Evolutionary conservation across 78 protist genomes (phyloP).

Genomic region (Tieghemostelium lacteum): DNA sequence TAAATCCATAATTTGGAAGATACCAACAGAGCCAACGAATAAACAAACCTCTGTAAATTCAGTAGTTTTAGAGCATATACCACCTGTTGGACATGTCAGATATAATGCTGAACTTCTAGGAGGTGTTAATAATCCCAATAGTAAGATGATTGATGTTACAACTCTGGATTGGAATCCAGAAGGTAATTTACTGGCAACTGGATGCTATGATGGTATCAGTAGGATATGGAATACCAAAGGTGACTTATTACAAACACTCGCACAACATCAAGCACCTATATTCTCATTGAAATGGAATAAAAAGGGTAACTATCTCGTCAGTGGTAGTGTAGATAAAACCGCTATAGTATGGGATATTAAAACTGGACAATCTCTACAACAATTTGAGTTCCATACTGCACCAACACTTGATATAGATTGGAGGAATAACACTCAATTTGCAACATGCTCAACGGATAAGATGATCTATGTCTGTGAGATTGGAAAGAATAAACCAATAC

Average conservation of each 20-base stretch:
- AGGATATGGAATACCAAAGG: slow-evolving; percentile 90
- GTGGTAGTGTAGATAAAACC: slow-evolving; percentile 92
- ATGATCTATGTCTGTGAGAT: slow-evolving; percentile 87
- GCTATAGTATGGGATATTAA: slow-evolving; percentile 94
- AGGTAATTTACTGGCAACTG: slow-evolving; percentile 95
- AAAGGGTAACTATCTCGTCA: slow-evolving; percentile 85
- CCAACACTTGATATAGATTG: slow-evolving; percentile 97
- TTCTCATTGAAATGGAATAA: slow-evolving; percentile 96
- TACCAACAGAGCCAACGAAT: slow-evolving; percentile 35
- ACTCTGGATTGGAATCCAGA: slow-evolving; percentile 92
- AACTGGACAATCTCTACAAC: slow-evolving; percentile 85
- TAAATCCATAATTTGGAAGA: slow-evolving; percentile 93
- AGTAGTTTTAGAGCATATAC: slow-evolving; percentile 33
- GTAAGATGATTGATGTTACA: slow-evolving; percentile 90
- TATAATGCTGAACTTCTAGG: too few relatives aligned
- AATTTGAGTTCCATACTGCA: slow-evolving; percentile 87
- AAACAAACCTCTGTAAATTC: not conserved
- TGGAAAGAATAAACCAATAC: slow-evolving; percentile 82
- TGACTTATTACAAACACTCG: slow-evolving; percentile 69
- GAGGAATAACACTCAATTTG: slow-evolving; percentile 85
- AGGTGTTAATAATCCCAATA: not conserved
- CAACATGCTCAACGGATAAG: slow-evolving; percentile 86
- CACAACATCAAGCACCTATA: slow-evolving; percentile 91
- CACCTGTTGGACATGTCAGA: too few relatives aligned
- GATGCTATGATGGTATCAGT: slow-evolving; percentile 95